These are phyloP conservation scores for Globisporangium paddicum DNA, from an alignment of 352 stramenopile species.

Conservation along the genomic window DNA sequence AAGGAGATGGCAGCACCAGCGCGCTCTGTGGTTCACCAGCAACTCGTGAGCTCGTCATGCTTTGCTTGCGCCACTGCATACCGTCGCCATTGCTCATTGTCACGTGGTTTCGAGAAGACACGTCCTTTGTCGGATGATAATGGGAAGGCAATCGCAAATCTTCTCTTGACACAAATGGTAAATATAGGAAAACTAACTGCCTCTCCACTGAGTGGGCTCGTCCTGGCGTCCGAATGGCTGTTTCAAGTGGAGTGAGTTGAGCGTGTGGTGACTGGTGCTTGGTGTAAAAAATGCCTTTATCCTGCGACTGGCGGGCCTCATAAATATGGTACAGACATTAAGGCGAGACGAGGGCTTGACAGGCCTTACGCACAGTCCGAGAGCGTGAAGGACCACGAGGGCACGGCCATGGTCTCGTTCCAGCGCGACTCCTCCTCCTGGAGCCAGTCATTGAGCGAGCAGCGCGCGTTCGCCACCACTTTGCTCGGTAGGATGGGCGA, in stretches of 20 bases:
- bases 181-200: background rate
- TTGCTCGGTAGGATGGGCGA: conserved; percentile 5
- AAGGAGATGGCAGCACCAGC: no score
- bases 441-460: conserved; percentile 51
- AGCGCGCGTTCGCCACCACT: conserved; percentile 11
- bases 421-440: conserved; percentile 53
- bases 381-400: conserved; percentile 56
- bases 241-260: background rate
- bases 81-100: background rate
- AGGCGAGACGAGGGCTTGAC: background rate
- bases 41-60: background rate
- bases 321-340: conserved; percentile 13
- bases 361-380: conserved; percentile 38
- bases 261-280: background rate
- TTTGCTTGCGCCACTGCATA: background rate
- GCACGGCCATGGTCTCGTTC: conserved; percentile 42
- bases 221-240: background rate
- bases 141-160: background rate
- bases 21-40: background rate
- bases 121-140: background rate
- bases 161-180: background rate
- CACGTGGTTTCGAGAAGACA: background rate
- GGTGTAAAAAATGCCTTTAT: conserved; percentile 4
- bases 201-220: background rate
- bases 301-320: background rate